Base-by-base conservation (phyloP, 2,329 filamentous ascomycete genomes). In the Fusarium zealandicum region DNA sequence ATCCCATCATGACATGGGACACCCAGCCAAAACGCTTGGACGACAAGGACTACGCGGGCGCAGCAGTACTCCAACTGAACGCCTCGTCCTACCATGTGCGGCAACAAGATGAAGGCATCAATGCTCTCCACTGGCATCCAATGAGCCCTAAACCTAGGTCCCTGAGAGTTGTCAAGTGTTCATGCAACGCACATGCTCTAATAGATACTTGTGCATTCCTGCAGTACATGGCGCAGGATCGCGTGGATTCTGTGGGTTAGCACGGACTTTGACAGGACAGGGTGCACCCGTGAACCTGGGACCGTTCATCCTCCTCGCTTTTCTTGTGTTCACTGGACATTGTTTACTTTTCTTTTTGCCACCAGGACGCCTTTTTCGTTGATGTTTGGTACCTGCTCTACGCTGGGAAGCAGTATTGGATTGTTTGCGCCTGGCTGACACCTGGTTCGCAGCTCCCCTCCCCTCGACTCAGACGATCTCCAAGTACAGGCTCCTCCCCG, bases 401-500 rank as follows among this genome's bases (percentile, higher is more conserved):
- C 30, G 30, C 41, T 36, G 30, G 37, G 11, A 37, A 51, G 36
- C 22, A 45, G 32, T 30, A 38, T 40, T 22, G 51, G n/a, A 16
- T 28, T 33, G 35, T 46, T 27, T 36, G 49, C 43, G 39, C 53
- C 41, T 60, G 39, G 57, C 66, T 68, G 43, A 68, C 54, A 49
- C 32, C 22, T 54, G 16, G 30, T 22, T 43, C 36, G 43, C 52
- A 68, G 66, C 48, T 67, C 68, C 42, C 66, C 66, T 59, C 54
- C 58, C 20, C 51, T 47, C 46, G 49, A 63, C 50, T 64, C 63
- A 38, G 61, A 61, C 52, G 49, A 63, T 28, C 49, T 61, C 31
- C 49, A 51, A 58, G 54, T 37, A 20, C 51, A 58, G 72, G 20
- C 72, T 71, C 70, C 76, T 32, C 70, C 71, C 18, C 70, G 70